Evolutionary conservation across 257 asterid genomes (phyloP).

Genomic region (Ehretia macrophylla): DNA sequence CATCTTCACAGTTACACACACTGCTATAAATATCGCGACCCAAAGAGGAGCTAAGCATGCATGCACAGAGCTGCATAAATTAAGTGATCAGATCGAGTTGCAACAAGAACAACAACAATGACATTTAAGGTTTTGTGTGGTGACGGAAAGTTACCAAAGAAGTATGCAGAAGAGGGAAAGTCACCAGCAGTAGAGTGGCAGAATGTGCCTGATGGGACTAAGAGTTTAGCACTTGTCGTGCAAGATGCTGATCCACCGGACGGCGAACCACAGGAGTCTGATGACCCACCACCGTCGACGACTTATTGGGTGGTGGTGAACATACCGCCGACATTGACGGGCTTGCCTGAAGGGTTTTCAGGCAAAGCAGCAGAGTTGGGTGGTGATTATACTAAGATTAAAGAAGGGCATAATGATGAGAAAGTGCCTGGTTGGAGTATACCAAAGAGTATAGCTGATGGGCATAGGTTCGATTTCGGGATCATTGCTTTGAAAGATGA

Average conservation of each 20-base stretch:
- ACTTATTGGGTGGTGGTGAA: conserved; percentile 66
- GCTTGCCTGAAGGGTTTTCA: conserved; percentile 81
- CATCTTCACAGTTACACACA: no score
- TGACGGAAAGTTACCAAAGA: conserved; percentile 62
- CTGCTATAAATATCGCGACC: no score
- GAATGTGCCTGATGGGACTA: conserved; percentile 59
- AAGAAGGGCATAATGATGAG: conserved; percentile 62
- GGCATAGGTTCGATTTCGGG: conserved; percentile 71
- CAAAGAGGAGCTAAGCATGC: no score
- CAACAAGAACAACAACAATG: no score
- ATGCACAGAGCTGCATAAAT: no score
- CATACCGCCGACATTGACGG: conserved; percentile 64
- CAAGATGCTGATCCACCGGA: conserved; percentile 76
- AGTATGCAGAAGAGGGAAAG: conserved; percentile 70
- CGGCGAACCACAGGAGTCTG: no score
- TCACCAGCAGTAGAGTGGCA: conserved; percentile 86
- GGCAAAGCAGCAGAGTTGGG: conserved; percentile 43
- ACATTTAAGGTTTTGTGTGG: no score
- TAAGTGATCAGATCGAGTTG: no score
- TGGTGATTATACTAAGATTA: conserved; percentile 38
- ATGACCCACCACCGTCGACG: conserved; percentile 48
- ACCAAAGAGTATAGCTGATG: conserved; percentile 47
- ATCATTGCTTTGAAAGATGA: conserved; percentile 58
- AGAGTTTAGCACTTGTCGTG: conserved; percentile 54
- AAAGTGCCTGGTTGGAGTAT: conserved; percentile 70